Percentiles rank a stretch among this genome's conserved stretches.
Conservation (phyloP, 2,329 filamentous ascomycete species). For the Fusarium nanum region DNA sequence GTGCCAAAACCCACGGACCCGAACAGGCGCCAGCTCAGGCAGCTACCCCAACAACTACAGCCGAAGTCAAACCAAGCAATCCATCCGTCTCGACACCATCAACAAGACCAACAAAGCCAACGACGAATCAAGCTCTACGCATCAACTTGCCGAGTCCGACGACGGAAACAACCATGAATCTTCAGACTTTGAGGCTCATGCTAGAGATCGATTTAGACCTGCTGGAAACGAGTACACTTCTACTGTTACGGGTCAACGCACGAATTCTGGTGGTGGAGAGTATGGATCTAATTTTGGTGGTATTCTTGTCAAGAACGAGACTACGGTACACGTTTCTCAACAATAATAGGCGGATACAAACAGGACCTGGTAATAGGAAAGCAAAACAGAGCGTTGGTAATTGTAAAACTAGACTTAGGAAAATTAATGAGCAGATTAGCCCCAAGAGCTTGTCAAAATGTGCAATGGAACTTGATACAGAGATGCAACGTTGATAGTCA, state of each 20-base stretch:
- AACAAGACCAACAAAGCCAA: constrained; percentile 7
- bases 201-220: constrained; percentile 28
- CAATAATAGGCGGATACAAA: background rate
- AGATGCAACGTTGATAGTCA: background rate
- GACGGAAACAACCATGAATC: constrained; percentile 11
- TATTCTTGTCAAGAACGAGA: constrained; percentile 45
- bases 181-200: constrained; percentile 43
- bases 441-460: background rate
- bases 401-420: background rate
- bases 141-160: constrained; percentile 36
- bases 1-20: constrained; percentile 24
- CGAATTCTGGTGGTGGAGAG: background rate
- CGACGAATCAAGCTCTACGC: constrained; percentile 39
- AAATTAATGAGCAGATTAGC: constrained; percentile 1
- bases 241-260: constrained; percentile 27
- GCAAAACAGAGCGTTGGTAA: background rate
- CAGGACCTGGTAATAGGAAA: background rate
- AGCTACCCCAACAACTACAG: constrained; percentile 35
- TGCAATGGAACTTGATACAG: background rate
- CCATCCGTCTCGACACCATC: constrained; percentile 39
- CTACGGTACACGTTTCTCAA: constrained; percentile 20
- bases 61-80: constrained; percentile 41
- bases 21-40: constrained; percentile 35
- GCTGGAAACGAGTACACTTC: constrained; percentile 27
- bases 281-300: constrained; percentile 20